Evolutionary conservation across 495 filamentous ascomycete genomes (phyloP).

Genomic region (Usnea hakonensis): DNA sequence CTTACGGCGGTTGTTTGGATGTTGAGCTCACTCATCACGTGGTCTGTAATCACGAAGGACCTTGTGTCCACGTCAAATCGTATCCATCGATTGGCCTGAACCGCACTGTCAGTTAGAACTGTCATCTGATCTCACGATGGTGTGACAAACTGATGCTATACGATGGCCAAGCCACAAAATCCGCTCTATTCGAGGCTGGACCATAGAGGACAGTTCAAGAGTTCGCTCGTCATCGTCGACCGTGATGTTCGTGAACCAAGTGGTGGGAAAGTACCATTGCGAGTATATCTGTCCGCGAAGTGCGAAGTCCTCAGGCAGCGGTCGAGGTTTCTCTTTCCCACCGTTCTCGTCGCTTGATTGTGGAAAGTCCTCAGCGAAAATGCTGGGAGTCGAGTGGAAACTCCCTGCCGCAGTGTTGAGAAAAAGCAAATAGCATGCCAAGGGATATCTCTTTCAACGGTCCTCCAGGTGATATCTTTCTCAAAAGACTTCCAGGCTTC

Average conservation of each 20-base stretch:
- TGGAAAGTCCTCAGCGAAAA: constrained; percentile 39
- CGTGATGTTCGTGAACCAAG: not conserved
- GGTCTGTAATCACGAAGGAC: not conserved
- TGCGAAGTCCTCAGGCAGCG: constrained; percentile 75
- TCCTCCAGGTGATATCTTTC: constrained; percentile 36
- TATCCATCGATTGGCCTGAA: constrained; percentile 7
- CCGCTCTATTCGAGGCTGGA: not conserved
- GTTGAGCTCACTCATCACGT: not conserved
- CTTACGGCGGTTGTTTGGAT: not conserved
- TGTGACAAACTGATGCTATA: not conserved
- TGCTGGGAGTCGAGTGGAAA: constrained; percentile 18
- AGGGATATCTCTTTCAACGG: constrained; percentile 51
- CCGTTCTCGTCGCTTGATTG: constrained; percentile 37
- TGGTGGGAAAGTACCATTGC: constrained; percentile 18
- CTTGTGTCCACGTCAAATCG: not conserved
- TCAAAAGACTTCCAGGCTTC: constrained; percentile 39
- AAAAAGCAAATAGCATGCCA: constrained; percentile 57
- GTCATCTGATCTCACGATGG: not conserved
- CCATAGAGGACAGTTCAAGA: not conserved
- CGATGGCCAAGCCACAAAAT: not conserved
- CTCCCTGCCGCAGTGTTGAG: constrained; percentile 56
- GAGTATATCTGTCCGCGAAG: constrained; percentile 55
- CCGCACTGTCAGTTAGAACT: not conserved
- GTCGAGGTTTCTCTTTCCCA: constrained; percentile 44
- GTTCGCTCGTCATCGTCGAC: constrained; percentile 6